Conservation (phyloP, 2,329 filamentous ascomycete species). For the Exophiala phaeomuriformis region DNA sequence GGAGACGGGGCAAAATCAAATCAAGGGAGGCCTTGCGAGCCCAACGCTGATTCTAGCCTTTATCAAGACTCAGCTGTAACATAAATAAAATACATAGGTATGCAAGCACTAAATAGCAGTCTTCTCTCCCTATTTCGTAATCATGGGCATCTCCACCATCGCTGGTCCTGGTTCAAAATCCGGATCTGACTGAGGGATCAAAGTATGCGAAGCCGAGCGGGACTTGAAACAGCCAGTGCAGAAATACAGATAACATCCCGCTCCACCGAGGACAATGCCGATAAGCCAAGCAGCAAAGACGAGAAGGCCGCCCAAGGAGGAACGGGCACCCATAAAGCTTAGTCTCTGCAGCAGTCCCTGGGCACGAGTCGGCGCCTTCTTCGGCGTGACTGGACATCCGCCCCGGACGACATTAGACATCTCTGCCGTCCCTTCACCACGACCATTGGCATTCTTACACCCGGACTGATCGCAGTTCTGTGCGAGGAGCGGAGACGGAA, state of each 20-base stretch:
- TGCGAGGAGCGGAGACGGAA: conserved; percentile 4
- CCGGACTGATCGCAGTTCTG: conserved; percentile 8
- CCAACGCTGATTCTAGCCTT: no score
- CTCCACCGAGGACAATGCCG: not conserved
- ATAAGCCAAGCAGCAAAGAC: not conserved
- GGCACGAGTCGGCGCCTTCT: no score
- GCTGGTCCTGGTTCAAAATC: not conserved
- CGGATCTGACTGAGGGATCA: not conserved
- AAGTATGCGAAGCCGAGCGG: not conserved
- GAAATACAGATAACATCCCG: not conserved
- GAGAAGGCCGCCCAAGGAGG: not conserved
- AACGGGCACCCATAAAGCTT: no score
- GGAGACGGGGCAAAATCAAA: no score
- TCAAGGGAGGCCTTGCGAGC: no score
- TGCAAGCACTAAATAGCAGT: no score
- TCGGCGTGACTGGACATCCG: no score
- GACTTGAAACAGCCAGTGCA: not conserved
- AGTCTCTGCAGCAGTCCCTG: no score
- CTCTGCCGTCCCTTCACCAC: not conserved
- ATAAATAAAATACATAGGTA: no score
- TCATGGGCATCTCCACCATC: not conserved
- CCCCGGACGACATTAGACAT: not conserved
- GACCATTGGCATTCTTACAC: not conserved
- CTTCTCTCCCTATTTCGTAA: no score
- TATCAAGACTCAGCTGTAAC: no score